phyloP scores from a whole-genome alignment of 306 rosid genomes.

The Quercus dentata region DNA sequence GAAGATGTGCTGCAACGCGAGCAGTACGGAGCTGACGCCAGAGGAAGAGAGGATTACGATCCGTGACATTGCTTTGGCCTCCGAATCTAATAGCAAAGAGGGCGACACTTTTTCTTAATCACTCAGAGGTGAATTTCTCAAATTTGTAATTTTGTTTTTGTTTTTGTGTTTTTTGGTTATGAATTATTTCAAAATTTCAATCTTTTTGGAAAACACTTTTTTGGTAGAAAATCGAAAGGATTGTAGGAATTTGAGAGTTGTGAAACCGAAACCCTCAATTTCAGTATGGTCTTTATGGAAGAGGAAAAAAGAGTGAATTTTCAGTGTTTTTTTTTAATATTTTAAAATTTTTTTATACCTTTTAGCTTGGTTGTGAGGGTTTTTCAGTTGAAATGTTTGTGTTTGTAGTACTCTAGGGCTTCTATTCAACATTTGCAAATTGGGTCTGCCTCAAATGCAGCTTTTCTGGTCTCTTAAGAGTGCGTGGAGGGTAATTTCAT shows the following conservation, averaged over 20 bases:
- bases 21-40: constrained; percentile 56
- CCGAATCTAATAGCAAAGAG: constrained; percentile 78
- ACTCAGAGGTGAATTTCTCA: constrained; percentile 62
- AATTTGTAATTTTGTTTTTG: neutral
- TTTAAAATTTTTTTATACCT: too few relatives aligned
- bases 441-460: too few relatives aligned
- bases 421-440: too few relatives aligned
- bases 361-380: too few relatives aligned
- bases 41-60: constrained; percentile 93
- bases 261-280: neutral
- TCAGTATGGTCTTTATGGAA: neutral
- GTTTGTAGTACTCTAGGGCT: too few relatives aligned
- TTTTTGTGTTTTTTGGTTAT: neutral
- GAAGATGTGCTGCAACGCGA: constrained; percentile 52
- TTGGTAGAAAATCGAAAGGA: neutral
- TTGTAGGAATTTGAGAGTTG: neutral
- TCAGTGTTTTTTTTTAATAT: too few relatives aligned
- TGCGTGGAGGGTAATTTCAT: too few relatives aligned
- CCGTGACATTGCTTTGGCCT: constrained; percentile 81
- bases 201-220: neutral
- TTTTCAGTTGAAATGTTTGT: too few relatives aligned
- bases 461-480: too few relatives aligned
- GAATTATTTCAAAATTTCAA: neutral
- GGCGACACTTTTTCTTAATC: constrained; percentile 74
- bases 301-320: neutral